phyloP scores from a whole-genome alignment of 2,329 filamentous ascomycete genomes.

The Cercospora sojina region DNA sequence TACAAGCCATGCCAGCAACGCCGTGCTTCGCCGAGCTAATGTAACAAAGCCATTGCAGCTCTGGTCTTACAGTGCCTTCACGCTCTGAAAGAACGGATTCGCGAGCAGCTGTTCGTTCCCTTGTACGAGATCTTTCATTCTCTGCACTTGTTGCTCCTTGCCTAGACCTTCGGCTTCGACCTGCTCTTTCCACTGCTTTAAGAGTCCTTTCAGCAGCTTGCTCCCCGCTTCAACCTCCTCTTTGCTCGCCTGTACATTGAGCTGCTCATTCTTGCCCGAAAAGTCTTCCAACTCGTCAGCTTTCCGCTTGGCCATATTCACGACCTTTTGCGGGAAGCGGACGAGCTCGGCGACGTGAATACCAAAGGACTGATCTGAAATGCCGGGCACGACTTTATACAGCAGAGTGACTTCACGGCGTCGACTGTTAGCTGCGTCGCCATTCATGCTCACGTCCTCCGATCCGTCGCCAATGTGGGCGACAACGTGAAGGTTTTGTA shows the following conservation, averaged over 20 bases:
- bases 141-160: conserved; percentile 72
- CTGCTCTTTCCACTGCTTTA: conserved; percentile 79
- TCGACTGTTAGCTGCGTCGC: conserved; percentile 45
- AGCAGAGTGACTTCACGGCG: conserved; percentile 84
- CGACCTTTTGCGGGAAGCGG: conserved; percentile 92
- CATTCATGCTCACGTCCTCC: conserved; percentile 45
- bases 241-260: conserved; percentile 64
- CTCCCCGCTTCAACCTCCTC: conserved; percentile 89
- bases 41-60: not conserved
- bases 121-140: conserved; percentile 76
- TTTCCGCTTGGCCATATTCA: conserved; percentile 98
- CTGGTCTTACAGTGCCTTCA: conserved; percentile 47
- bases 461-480: conserved; percentile 72
- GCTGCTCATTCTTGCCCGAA: conserved; percentile 62
- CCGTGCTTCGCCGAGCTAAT: conserved; percentile 5
- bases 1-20: not conserved
- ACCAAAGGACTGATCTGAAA: conserved; percentile 96
- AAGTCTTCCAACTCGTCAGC: conserved; percentile 98
- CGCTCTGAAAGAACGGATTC: conserved; percentile 66
- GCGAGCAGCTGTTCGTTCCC: conserved; percentile 64
- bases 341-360: conserved; percentile 98
- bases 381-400: conserved; percentile 93
- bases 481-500: conserved; percentile 91
- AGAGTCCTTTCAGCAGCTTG: conserved; percentile 75
- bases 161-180: conserved; percentile 57